Base-by-base conservation (phyloP, 495 filamentous ascomycete genomes). In the Hypoxylon intermedium region DNA sequence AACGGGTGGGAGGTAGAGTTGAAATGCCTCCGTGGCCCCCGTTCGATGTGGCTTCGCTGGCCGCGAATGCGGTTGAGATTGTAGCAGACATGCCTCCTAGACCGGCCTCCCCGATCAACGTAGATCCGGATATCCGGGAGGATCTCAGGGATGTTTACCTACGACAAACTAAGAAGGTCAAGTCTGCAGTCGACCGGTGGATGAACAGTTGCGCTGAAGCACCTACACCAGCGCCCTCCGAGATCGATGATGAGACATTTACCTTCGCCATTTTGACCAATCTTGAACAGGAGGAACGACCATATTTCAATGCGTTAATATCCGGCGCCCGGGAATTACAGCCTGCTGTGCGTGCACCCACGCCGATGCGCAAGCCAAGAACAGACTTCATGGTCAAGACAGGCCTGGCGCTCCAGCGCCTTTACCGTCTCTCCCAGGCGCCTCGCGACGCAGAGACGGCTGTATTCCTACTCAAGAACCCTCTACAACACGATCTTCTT, bases 241-340 rank as follows among this genome's bases (percentile, higher is more conserved):
- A 95, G 54, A 88, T 95, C 1, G 93, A 97, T 66, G 92, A 96
- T 56, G 92, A 96, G 70, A 97, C 93, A 0, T 71, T 97, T 19
- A 88, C 87, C 11, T 97, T 97, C 70, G 91, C 93, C 47, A 95
- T 97, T 73, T 78, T 96, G 45, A 97, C 93, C 18, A 90, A 91
- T 64, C 83, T 97, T 6, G 83, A 91, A 46, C 77, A 83, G 18
- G 81, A 87, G n/a, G 82, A 92, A 60, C 83, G 89, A 33, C 87
- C 86, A 0, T 79, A 87, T 26, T 96, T 94, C 77, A 90, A 87
- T 60, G 85, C 89, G 5, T 76, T 97, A 6, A 75, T 94, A 15
- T 84, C 87, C 6, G 90, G 92, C 30, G 81, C 83, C n/a, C 75
- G 82, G 13, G 75, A 86, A 31, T 72, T 85, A 5, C 78, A 83